These are phyloP conservation scores for Zygotorulaspora mrakii DNA, from an alignment of 1,139 yeast species.

Conservation along the genomic window DNA sequence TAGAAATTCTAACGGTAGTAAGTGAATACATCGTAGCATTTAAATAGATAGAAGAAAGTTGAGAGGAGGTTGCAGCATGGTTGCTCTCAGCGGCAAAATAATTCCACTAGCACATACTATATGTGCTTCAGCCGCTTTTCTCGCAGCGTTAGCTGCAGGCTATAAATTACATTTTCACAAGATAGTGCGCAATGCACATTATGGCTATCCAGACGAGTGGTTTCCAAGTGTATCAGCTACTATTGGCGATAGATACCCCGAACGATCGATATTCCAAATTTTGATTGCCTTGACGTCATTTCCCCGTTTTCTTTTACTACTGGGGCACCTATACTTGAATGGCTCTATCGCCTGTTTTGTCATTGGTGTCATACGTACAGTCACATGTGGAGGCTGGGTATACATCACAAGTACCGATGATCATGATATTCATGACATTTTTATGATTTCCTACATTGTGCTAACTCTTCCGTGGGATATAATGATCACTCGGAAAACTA, in stretches of 20 bases:
- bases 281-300: conserved; percentile 74
- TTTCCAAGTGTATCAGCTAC: conserved; percentile 96
- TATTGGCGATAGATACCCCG: conserved; percentile 95
- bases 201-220: conserved; percentile 97
- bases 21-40: too few relatives aligned
- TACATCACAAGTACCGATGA: conserved; percentile 95
- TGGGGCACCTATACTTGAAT: conserved; percentile 49
- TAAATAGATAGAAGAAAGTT: too few relatives aligned
- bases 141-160: conserved; percentile 71
- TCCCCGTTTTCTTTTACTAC: conserved; percentile 74
- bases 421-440: conserved; percentile 92
- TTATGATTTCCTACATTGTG: conserved; percentile 86
- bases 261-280: conserved; percentile 85
- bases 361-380: conserved; percentile 73
- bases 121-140: conserved; percentile 68
- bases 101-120: conserved; percentile 69
- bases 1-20: too few relatives aligned
- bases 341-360: conserved; percentile 35
- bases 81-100: conserved; percentile 51
- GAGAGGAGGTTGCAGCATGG: conserved; percentile 18
- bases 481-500: conserved; percentile 49
- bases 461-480: conserved; percentile 91
- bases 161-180: conserved; percentile 72
- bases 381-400: conserved; percentile 98
- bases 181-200: conserved; percentile 80